Evolutionary conservation across 2,329 filamentous ascomycete species (phyloP).

Genomic region (Penicillium psychrosexuale): DNA sequence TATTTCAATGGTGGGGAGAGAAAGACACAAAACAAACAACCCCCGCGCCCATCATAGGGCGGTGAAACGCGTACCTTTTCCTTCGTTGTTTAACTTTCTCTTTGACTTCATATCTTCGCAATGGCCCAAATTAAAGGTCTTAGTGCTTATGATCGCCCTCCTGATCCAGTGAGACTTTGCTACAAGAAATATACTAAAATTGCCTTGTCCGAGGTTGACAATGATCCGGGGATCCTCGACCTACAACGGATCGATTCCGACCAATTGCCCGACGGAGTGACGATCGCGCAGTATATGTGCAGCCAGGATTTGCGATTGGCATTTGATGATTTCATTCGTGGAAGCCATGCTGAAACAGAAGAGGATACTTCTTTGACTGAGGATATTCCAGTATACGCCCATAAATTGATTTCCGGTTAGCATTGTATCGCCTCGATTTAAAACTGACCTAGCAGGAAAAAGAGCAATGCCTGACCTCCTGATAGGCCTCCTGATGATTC

Average conservation of each 20-base stretch:
- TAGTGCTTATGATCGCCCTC: constrained; percentile 76
- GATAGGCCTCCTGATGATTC: constrained; percentile 74
- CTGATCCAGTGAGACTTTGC: constrained; percentile 62
- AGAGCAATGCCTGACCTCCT: constrained; percentile 22
- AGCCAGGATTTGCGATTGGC: constrained; percentile 28
- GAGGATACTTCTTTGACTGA: constrained; percentile 18
- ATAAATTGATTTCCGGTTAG: constrained; percentile 39
- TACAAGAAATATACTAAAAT: constrained; percentile 74
- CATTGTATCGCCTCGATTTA: constrained; percentile 12
- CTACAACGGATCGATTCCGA: constrained; percentile 41
- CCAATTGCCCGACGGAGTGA: constrained; percentile 26
- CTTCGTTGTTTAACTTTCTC: not conserved
- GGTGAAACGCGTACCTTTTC: constrained; percentile 27
- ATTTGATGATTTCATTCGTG: constrained; percentile 32
- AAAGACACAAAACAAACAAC: constrained; percentile 36
- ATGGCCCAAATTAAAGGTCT: constrained; percentile 46
- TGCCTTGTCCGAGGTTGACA: constrained; percentile 51
- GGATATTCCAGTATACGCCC: constrained; percentile 37
- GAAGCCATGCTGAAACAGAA: constrained; percentile 7
- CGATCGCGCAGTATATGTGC: constrained; percentile 30
- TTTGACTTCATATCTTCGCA: not conserved
- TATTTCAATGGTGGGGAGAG: constrained; percentile 26
- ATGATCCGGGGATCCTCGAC: constrained; percentile 59
- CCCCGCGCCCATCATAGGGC: constrained; percentile 28
- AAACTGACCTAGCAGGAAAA: constrained; percentile 6